A percentile compares a stretch with the other conserved stretches of the same genome.
Conservation (phyloP, 2,329 filamentous ascomycete genomes). For the Mollisiaceae sp. region DNA sequence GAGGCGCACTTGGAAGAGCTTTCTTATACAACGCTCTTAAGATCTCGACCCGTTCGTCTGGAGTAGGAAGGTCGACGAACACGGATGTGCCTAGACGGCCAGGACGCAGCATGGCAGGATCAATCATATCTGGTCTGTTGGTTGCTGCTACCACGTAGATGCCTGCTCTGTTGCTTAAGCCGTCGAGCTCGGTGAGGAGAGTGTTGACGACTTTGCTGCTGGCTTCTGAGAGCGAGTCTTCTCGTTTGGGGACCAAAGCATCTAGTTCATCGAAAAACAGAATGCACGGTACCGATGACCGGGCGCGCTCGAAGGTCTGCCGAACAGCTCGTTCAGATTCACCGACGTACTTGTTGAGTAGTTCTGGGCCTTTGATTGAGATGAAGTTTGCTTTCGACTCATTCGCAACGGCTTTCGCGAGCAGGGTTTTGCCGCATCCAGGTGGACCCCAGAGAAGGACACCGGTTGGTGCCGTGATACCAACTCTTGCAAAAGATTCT, state of each 20-base stretch:
- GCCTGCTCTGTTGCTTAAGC: slow-evolving; percentile 76
- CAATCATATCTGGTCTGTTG: slow-evolving; percentile 95
- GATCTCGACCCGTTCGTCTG: slow-evolving; percentile 84
- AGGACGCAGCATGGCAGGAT: slow-evolving; percentile 90
- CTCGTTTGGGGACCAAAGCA: slow-evolving; percentile 84
- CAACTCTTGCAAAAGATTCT: slow-evolving; percentile 74
- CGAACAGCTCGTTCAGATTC: slow-evolving; percentile 93
- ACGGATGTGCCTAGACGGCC: slow-evolving; percentile 87
- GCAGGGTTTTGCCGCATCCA: slow-evolving; percentile 93
- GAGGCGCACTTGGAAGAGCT: slow-evolving; percentile 54
- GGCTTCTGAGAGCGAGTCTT: slow-evolving; percentile 79
- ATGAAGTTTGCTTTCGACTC: slow-evolving; percentile 98
- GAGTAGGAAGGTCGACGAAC: slow-evolving; percentile 84
- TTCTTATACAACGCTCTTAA: slow-evolving; percentile 69
- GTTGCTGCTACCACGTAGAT: slow-evolving; percentile 96
- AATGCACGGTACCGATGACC: slow-evolving; percentile 87
- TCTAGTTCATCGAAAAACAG: slow-evolving; percentile 99
- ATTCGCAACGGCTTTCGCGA: slow-evolving; percentile 95
- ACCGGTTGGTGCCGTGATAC: slow-evolving; percentile 81
- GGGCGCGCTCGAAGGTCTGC: slow-evolving; percentile 87
- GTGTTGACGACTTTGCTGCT: slow-evolving; percentile 93
- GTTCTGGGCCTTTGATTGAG: slow-evolving; percentile 92
- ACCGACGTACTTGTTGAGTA: slow-evolving; percentile 97
- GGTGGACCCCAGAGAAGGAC: slow-evolving; percentile 96
- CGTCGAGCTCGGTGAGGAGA: slow-evolving; percentile 91